These are phyloP conservation scores for Brasilioporus rufonigricans DNA, from an alignment of 768 basidiomycete genomes.

Conservation along the genomic window DNA sequence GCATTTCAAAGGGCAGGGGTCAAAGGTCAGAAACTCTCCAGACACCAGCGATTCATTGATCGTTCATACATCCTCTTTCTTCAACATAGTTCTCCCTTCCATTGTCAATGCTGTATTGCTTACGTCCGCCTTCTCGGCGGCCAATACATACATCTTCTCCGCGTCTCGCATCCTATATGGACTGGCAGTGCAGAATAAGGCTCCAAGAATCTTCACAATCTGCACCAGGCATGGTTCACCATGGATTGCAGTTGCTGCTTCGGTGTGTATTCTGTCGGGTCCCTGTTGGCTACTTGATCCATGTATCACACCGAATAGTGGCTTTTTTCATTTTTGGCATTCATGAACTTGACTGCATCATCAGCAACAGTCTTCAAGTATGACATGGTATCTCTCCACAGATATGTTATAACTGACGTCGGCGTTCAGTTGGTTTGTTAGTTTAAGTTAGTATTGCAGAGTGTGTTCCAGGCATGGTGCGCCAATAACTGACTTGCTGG, in stretches of 20 bases:
- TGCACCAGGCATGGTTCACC: slow-evolving; percentile 54
- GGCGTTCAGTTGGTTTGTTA: slow-evolving; percentile 60
- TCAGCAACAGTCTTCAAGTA: slow-evolving; percentile 39
- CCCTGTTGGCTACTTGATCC: slow-evolving; percentile 15
- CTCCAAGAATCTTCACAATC: slow-evolving; percentile 47
- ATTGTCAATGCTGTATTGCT: slow-evolving; percentile 75
- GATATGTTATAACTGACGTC: slow-evolving; percentile 20
- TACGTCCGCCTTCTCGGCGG: slow-evolving; percentile 70
- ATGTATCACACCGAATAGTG: slow-evolving; percentile 17
- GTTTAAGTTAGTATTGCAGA: slow-evolving; percentile 42
- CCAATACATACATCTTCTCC: slow-evolving; percentile 46
- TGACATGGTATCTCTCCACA: not conserved
- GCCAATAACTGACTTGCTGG: not conserved
- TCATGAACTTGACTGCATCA: slow-evolving; percentile 63
- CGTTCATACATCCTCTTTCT: not conserved
- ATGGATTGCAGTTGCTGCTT: slow-evolving; percentile 32
- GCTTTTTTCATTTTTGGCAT: slow-evolving; percentile 49
- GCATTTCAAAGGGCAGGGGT: slow-evolving; percentile 73
- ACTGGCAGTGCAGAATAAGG: slow-evolving; percentile 48
- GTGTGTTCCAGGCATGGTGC: no score
- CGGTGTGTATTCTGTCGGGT: slow-evolving; percentile 17
- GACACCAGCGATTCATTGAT: slow-evolving; percentile 7
- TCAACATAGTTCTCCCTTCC: slow-evolving; percentile 49
- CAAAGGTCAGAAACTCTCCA: slow-evolving; percentile 39
- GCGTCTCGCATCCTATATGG: slow-evolving; percentile 44